A percentile compares a stretch with the other conserved stretches of the same genome.
phyloP scores from a whole-genome alignment of 1,284 basidiomycete species.

The Somion occarium region DNA sequence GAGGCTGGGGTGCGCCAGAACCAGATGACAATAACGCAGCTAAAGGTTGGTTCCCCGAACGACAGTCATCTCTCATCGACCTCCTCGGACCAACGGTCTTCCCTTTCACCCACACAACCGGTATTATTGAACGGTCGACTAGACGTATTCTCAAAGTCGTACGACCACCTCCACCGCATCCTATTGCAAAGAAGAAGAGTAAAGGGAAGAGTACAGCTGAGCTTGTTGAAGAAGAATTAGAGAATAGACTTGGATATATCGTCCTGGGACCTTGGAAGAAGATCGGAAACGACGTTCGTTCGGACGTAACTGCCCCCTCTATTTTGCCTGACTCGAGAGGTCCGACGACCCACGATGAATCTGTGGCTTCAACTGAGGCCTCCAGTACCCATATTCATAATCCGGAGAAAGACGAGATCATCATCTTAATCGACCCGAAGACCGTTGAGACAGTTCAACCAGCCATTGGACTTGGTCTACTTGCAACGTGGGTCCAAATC shows the following conservation, averaged over 20 bases:
- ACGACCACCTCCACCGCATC: constrained; percentile 16
- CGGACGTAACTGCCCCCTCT: constrained; percentile 32
- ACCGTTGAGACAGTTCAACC: constrained; percentile 35
- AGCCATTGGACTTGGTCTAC: constrained; percentile 47
- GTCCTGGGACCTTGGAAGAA: constrained; percentile 49
- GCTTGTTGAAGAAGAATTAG: constrained; percentile 48
- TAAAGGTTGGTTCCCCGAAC: constrained; percentile 7
- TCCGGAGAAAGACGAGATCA: constrained; percentile 48
- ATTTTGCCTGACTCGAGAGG: constrained; percentile 43
- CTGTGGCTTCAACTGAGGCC: constrained; percentile 2
- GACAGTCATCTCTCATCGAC: constrained; percentile 26
- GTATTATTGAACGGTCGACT: constrained; percentile 48
- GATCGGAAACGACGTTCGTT: constrained; percentile 32
- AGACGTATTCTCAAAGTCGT: constrained; percentile 39
- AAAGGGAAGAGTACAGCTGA: constrained; percentile 20
- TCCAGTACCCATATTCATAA: constrained; percentile 33
- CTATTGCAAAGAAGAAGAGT: constrained; percentile 11
- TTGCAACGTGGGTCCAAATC: constrained; percentile 60
- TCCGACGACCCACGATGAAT: constrained; percentile 20
- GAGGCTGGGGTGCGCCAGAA: constrained; percentile 11
- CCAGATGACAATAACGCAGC: not conserved
- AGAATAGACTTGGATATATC: constrained; percentile 41
- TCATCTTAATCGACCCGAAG: constrained; percentile 46
- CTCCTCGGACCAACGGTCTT: constrained; percentile 41
- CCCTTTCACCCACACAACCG: constrained; percentile 44